These are phyloP conservation scores for Cyclostephanos invisitatus DNA, from an alignment of 108 stramenopile species.

Conservation along the genomic window DNA sequence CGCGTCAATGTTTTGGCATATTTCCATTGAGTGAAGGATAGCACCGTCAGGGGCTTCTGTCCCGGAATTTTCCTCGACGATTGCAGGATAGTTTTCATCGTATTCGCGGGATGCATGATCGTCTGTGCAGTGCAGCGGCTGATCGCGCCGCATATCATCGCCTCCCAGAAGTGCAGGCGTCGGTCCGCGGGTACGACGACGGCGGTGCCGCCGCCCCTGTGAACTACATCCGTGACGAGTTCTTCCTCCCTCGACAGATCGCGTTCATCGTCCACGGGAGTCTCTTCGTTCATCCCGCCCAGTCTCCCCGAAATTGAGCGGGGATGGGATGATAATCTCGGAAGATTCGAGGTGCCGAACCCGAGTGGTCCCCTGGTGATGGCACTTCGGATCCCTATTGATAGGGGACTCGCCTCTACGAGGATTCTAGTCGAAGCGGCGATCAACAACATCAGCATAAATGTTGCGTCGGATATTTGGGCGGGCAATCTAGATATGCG, in stretches of 20 bases:
- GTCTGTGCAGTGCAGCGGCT: conserved; percentile 88
- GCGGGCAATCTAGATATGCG: not conserved
- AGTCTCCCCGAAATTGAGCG: conserved; percentile 6
- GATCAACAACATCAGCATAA: not conserved
- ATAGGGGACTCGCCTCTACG: conserved; percentile 17
- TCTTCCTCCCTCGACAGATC: conserved; percentile 6
- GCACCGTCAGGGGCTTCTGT: conserved; percentile 47
- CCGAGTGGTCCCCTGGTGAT: conserved; percentile 19
- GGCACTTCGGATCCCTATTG: conserved; percentile 32
- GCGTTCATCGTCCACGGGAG: not conserved
- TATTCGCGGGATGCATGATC: conserved; percentile 84
- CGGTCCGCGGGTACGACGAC: conserved; percentile 26
- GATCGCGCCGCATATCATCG: conserved; percentile 89
- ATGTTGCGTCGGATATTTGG: not conserved
- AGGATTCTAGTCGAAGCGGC: conserved; percentile 10
- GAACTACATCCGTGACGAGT: conserved; percentile 8
- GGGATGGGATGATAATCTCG: conserved; percentile 6
- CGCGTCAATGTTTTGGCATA: conserved; percentile 71
- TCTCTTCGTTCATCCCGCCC: not conserved
- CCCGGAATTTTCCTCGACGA: conserved; percentile 49
- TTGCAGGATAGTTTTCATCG: conserved; percentile 96
- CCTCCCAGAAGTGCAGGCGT: conserved; percentile 77
- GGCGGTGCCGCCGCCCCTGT: conserved; percentile 34
- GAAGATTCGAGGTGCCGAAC: conserved; percentile 2
- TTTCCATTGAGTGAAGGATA: conserved; percentile 53